A percentile compares a stretch with the other conserved stretches of the same genome.
These are phyloP conservation scores for Leonotis leonurus DNA, from an alignment of 257 asterid genomes.

Conservation along the genomic window DNA sequence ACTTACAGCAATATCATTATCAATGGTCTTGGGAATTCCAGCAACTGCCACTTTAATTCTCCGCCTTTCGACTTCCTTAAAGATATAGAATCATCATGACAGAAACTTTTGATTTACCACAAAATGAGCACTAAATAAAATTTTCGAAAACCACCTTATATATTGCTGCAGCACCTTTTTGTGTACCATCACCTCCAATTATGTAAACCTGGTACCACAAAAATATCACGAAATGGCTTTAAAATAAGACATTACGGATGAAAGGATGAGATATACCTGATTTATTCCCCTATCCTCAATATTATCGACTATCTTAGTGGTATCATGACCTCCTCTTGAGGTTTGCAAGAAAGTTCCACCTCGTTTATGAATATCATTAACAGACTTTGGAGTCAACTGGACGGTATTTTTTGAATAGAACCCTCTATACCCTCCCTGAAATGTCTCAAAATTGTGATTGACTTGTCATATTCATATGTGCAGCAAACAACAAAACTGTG, in stretches of 20 bases:
- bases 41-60: constrained; percentile 85
- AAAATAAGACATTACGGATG: background rate
- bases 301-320: constrained; percentile 89
- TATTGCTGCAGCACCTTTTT: constrained; percentile 89
- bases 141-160: constrained; percentile 46
- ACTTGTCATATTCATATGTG: background rate
- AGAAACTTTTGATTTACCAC: background rate
- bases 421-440: constrained; percentile 95
- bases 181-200: constrained; percentile 99
- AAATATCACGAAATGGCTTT: constrained; percentile 3
- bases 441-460: constrained; percentile 13
- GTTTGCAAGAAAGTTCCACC: constrained; percentile 95
- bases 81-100: constrained; percentile 15
- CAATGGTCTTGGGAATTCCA: constrained; percentile 96
- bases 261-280: constrained; percentile 44
- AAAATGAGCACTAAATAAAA: constrained; percentile 9
- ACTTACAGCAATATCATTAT: constrained; percentile 91
- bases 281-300: constrained; percentile 92
- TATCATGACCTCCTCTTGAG: constrained; percentile 93
- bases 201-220: constrained; percentile 69
- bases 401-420: constrained; percentile 86
- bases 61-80: constrained; percentile 84
- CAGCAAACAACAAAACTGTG: background rate
- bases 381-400: constrained; percentile 66
- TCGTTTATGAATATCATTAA: constrained; percentile 83